Evolutionary conservation across 1,284 basidiomycete genomes (phyloP), one percentile per base, ranked within the genome.

Genomic region (Omphalotus olearius): DNA sequence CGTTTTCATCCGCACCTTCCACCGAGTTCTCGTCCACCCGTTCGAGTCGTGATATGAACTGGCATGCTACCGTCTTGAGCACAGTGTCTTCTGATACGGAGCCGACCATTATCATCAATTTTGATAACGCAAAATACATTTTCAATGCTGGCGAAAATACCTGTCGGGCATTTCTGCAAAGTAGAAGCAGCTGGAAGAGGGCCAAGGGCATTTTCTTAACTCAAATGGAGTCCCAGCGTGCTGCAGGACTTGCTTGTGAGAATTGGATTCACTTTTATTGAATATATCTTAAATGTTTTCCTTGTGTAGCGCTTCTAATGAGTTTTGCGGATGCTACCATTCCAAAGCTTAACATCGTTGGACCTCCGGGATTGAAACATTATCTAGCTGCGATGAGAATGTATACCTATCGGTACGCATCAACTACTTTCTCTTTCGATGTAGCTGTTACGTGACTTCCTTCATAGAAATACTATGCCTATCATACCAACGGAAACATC

Each of bases 61-160:
- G 86, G 85, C 79, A 74, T 17, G 70, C 80, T 2, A 76, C 78
- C 2, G 77, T 83, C 25, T 65, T 84, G 46, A 78, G 75, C 35
- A 66, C 77, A 0, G 60, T 72, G 16, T 79, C 89, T 1, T 81
- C 86, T 13, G 91, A 93, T 66, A 87, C 90, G 1, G 88, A 93
- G 59, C 83, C 92, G 0, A 77, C 84, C 3, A 69, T 95, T 25
- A 69, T 88, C 54, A 69, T 94, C 53, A 74, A 80, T 4, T 91
- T 93, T 62, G 87, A 91, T 60, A 76, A 81, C 45, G 83, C 78
- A 6, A 87, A 90, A 61, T 95, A 93, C 60, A 74, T 94, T 47
- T 92, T 96, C 74, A 94, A 95, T 66, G 83, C 76, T 2, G 85
- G 89, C 4, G 93, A 96, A 65, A 90, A 88, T 51, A 85, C 86